phyloP scores from a whole-genome alignment of 306 rosid species.

The Rosa lucieae region DNA sequence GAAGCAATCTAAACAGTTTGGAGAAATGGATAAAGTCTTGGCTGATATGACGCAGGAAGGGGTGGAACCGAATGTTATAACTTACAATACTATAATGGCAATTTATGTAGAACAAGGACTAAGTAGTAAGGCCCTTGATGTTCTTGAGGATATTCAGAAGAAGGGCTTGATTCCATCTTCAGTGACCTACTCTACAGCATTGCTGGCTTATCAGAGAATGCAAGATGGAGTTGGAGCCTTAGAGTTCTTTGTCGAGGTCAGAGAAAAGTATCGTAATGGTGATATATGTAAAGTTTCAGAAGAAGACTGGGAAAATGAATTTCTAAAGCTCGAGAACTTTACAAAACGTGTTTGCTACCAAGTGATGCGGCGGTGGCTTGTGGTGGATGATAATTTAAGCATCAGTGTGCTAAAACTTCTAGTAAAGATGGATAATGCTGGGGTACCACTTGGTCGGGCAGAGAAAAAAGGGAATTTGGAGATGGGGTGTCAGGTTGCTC shows the following conservation, averaged over 20 bases:
- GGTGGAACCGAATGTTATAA: slow-evolving; percentile 62
- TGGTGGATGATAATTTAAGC: slow-evolving; percentile 47
- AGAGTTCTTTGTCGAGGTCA: slow-evolving; percentile 58
- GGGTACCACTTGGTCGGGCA: slow-evolving; percentile 49
- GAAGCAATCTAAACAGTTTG: slow-evolving; percentile 65
- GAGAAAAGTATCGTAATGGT: slow-evolving; percentile 63
- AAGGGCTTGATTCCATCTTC: slow-evolving; percentile 73
- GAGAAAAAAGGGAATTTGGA: slow-evolving; percentile 82
- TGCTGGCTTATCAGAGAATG: slow-evolving; percentile 73
- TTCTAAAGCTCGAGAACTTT: slow-evolving; percentile 64
- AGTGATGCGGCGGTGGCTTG: slow-evolving; percentile 90
- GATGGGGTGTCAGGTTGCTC: slow-evolving; percentile 88
- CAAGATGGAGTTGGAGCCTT: slow-evolving; percentile 83
- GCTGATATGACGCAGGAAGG: slow-evolving; percentile 67
- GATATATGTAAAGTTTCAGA: slow-evolving; percentile 51
- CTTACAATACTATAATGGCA: slow-evolving; percentile 78
- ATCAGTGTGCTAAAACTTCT: slow-evolving; percentile 62
- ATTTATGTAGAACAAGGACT: slow-evolving; percentile 71
- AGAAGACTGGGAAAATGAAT: slow-evolving; percentile 72
- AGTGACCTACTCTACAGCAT: slow-evolving; percentile 69
- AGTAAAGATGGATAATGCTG: slow-evolving; percentile 62
- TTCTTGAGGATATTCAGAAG: slow-evolving; percentile 61
- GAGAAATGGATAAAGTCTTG: slow-evolving; percentile 54
- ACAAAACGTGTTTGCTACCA: slow-evolving; percentile 83
- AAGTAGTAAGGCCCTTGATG: slow-evolving; percentile 49